phyloP scores from a whole-genome alignment of 768 basidiomycete genomes.

The Tylopilus plumbeoviolaceoides region DNA sequence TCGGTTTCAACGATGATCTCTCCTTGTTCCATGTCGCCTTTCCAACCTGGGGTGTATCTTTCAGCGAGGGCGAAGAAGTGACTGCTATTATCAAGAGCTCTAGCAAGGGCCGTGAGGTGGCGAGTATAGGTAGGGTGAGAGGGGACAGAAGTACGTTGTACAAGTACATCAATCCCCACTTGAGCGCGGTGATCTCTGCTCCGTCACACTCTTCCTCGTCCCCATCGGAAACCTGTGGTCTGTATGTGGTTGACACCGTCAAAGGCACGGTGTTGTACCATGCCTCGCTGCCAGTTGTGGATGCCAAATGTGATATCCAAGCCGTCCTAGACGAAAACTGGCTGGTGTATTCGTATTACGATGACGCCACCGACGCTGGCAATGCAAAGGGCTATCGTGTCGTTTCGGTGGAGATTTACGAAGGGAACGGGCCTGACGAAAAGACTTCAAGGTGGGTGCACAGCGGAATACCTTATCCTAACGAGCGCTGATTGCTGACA shows the following conservation, averaged over 20 bases:
- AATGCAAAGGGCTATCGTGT: constrained; percentile 65
- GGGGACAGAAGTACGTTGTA: constrained; percentile 88
- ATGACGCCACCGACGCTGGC: constrained; percentile 46
- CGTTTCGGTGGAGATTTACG: constrained; percentile 86
- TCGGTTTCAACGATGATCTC: constrained; percentile 39
- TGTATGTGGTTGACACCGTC: constrained; percentile 76
- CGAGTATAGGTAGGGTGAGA: constrained; percentile 78
- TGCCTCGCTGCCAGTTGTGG: constrained; percentile 45
- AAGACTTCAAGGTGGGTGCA: constrained; percentile 64
- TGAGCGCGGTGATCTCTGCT: constrained; percentile 63
- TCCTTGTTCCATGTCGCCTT: constrained; percentile 49
- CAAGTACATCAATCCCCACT: constrained; percentile 88
- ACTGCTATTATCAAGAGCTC: constrained; percentile 45
- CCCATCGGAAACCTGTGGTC: constrained; percentile 40
- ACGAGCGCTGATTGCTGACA: constrained; percentile 19
- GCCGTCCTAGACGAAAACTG: constrained; percentile 82
- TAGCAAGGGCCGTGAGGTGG: constrained; percentile 47
- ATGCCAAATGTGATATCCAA: constrained; percentile 58
- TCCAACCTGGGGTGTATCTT: constrained; percentile 61
- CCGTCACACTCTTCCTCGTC: constrained; percentile 17
- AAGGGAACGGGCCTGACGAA: constrained; percentile 63
- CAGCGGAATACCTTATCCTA: constrained; percentile 2
- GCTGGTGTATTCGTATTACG: constrained; percentile 86
- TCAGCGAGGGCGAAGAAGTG: constrained; percentile 58
- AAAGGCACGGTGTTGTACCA: constrained; percentile 78